A percentile compares a stretch with the other conserved stretches of the same genome.
Evolutionary conservation across 352 stramenopile genomes (phyloP).

Genomic region (Phytophthora idaei): DNA sequence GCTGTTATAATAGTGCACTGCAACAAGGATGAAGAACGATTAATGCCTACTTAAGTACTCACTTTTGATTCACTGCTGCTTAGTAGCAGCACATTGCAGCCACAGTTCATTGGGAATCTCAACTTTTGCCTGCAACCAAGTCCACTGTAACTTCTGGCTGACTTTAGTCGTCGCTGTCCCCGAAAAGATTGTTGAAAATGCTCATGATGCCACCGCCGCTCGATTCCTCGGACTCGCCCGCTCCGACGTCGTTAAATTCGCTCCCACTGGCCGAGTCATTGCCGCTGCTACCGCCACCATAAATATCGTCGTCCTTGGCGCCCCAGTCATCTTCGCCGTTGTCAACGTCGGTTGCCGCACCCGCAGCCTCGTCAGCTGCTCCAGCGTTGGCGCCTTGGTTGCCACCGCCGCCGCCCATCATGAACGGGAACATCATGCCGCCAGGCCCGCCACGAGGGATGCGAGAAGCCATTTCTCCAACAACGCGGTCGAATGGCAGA

Average conservation of each 20-base stretch:
- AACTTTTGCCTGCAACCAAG: background rate
- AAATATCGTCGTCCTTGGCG: conserved; percentile 59
- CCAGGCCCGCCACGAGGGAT: conserved; percentile 80
- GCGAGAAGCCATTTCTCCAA: conserved; percentile 90
- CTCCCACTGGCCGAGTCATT: conserved; percentile 8
- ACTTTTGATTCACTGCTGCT: background rate
- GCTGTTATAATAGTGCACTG: background rate
- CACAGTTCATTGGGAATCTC: background rate
- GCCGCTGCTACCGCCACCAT: conserved; percentile 30
- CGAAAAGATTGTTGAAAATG: conserved; percentile 68
- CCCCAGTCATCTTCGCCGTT: conserved; percentile 37
- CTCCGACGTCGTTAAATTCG: conserved; percentile 25
- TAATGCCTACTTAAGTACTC: background rate
- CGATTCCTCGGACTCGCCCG: conserved; percentile 28
- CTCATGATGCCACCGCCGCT: conserved; percentile 53
- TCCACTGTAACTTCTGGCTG: background rate
- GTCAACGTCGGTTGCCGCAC: conserved; percentile 21
- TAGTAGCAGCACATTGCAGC: background rate
- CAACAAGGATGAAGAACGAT: background rate
- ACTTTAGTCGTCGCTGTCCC: conserved; percentile 33
- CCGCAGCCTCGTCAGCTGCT: conserved; percentile 35
- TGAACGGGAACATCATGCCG: conserved; percentile 90
- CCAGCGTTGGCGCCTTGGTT: conserved; percentile 34
- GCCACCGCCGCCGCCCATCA: conserved; percentile 56
- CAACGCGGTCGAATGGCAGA: conserved; percentile 92